phyloP scores from a whole-genome alignment of 345 rosid species.

The Gossypium longicalyx region DNA sequence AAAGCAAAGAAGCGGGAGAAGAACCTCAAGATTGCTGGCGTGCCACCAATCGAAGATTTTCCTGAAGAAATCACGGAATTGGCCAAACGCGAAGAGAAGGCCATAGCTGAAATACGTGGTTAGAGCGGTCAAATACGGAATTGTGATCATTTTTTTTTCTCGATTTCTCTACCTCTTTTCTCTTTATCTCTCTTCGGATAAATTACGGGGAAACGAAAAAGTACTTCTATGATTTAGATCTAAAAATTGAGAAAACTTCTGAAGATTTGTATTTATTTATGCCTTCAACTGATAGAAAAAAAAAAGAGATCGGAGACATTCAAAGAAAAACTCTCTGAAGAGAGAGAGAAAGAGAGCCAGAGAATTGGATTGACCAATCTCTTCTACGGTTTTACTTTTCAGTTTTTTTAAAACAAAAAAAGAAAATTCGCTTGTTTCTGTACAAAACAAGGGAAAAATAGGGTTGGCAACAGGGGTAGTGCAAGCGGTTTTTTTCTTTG shows the following conservation, averaged over 20 bases:
- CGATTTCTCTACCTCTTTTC: background rate
- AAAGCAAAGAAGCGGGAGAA: background rate
- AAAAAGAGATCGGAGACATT: background rate
- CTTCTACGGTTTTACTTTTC: background rate
- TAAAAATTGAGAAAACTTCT: background rate
- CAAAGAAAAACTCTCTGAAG: background rate
- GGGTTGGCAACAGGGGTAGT: background rate
- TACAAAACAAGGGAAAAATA: background rate
- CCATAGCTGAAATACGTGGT: slow-evolving; percentile 79
- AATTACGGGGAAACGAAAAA: background rate
- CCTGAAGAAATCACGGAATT: slow-evolving; percentile 72
- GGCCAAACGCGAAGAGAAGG: slow-evolving; percentile 70
- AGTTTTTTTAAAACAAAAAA: background rate
- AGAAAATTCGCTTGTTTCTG: background rate
- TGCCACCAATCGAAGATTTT: slow-evolving; percentile 55
- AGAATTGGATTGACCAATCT: background rate
- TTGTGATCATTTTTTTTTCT: slow-evolving; percentile 46
- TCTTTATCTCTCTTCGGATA: background rate
- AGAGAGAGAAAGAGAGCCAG: background rate
- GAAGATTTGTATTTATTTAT: background rate
- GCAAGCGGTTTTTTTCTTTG: background rate
- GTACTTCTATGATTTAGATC: background rate
- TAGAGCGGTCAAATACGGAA: slow-evolving; percentile 69
- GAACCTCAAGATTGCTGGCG: slow-evolving; percentile 55
- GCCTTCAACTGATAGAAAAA: background rate